phyloP scores from a whole-genome alignment of 768 basidiomycete species.

The Strobilomyces echinocephalus region DNA sequence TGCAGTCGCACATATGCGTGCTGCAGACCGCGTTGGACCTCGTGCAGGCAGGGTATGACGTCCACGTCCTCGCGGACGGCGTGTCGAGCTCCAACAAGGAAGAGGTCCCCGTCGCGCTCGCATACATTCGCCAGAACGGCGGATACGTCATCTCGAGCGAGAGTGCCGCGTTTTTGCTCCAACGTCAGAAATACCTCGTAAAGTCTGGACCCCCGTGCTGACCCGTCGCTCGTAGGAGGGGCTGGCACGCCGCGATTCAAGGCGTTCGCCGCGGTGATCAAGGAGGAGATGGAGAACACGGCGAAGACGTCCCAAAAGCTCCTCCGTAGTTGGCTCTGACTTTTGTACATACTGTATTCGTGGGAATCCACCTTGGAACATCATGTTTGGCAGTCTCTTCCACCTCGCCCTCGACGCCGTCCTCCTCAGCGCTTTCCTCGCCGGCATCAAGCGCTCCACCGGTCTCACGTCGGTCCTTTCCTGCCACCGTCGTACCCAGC shows the following conservation, averaged over 20 bases:
- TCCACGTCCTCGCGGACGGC: constrained; percentile 78
- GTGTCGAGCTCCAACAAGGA: constrained; percentile 78
- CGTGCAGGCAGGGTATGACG: constrained; percentile 41
- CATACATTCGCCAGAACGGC: constrained; percentile 65
- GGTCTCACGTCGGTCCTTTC: constrained; percentile 68
- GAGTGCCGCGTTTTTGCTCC: constrained; percentile 71
- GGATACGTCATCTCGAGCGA: constrained; percentile 79
- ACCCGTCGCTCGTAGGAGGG: constrained; percentile 41
- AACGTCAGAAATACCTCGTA: constrained; percentile 39
- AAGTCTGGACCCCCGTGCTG: constrained; percentile 12
- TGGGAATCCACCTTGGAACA: constrained; percentile 13
- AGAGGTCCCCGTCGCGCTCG: constrained; percentile 74
- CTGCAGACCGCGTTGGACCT: constrained; percentile 79
- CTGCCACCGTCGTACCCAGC: neutral
- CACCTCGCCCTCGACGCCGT: constrained; percentile 75
- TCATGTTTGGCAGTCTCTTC: constrained; percentile 37
- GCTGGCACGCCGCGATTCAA: constrained; percentile 64
- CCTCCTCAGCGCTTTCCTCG: constrained; percentile 74
- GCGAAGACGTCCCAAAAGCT: constrained; percentile 33
- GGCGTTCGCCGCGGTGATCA: constrained; percentile 64
- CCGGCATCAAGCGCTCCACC: constrained; percentile 79
- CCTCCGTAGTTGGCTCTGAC: constrained; percentile 25
- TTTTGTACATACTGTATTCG: constrained; percentile 5
- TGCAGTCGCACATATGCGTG: constrained; percentile 83
- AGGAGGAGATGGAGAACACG: constrained; percentile 71